phyloP scores from a whole-genome alignment of 257 asterid species.

The Capsicum chinense region DNA sequence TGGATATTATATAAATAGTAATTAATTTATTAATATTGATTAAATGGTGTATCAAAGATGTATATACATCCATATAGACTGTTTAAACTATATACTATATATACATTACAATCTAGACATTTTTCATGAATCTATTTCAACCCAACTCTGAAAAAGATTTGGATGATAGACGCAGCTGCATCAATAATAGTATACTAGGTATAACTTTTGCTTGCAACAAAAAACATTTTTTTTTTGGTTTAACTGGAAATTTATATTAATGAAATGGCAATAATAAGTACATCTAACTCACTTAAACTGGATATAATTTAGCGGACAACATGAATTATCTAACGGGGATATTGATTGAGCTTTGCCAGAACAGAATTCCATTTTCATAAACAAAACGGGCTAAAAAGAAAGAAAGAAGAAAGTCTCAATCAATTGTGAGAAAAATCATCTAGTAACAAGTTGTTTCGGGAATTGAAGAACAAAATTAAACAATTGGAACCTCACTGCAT shows the following conservation, averaged over 20 bases:
- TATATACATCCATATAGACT: too few species aligned
- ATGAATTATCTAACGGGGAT: too few species aligned
- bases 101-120: too few species aligned
- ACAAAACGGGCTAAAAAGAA: background rate
- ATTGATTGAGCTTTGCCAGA: too few species aligned
- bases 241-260: background rate
- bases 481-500: background rate
- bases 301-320: too few species aligned
- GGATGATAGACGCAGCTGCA: background rate
- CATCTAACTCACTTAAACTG: too few species aligned
- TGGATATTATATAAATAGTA: too few species aligned
- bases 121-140: too few species aligned
- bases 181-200: background rate
- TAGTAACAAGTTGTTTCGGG: background rate
- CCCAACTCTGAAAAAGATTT: too few species aligned
- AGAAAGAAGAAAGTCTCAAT: background rate
- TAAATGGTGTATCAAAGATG: too few species aligned
- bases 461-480: background rate
- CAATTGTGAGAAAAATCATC: background rate
- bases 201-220: background rate
- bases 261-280: background rate
- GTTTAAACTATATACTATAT: too few species aligned
- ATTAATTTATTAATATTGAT: too few species aligned
- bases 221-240: background rate
- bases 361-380: background rate